A percentile compares a stretch with the other conserved stretches of the same genome.
These are phyloP conservation scores for Spergularia bocconei DNA, from an alignment of 148 eudicot species.

Conservation along the genomic window DNA sequence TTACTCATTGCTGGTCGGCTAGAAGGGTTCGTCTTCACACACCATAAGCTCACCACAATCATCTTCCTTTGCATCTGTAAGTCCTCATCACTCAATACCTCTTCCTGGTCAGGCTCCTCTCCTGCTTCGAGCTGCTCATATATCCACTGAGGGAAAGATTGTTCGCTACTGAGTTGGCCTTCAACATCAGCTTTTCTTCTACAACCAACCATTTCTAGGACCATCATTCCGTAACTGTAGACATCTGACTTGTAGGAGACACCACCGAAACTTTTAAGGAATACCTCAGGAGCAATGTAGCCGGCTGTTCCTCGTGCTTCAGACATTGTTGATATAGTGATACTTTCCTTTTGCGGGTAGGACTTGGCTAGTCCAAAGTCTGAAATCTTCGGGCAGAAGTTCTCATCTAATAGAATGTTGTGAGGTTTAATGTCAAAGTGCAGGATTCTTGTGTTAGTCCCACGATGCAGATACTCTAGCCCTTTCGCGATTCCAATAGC, in stretches of 20 bases:
- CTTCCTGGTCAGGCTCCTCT: slow-evolving; percentile 3
- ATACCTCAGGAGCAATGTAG: slow-evolving; percentile 36
- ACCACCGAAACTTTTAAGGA: slow-evolving; percentile 26
- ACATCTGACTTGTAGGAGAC: slow-evolving; percentile 33
- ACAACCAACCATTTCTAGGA: slow-evolving; percentile 31
- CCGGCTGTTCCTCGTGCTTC: slow-evolving; percentile 37
- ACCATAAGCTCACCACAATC: slow-evolving; percentile 48
- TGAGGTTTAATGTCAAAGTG: slow-evolving; percentile 46
- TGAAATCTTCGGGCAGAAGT: slow-evolving; percentile 38
- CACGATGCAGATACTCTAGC: slow-evolving; percentile 43
- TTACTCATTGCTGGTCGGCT: slow-evolving; percentile 40
- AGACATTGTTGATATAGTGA: slow-evolving; percentile 21
- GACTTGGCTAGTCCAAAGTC: slow-evolving; percentile 42
- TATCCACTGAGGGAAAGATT: slow-evolving; percentile 34
- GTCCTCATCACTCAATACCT: slow-evolving; percentile 18
- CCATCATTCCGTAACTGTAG: slow-evolving; percentile 31
- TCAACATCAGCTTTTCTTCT: slow-evolving; percentile 10
- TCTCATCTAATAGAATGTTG: slow-evolving; percentile 34
- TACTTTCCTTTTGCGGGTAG: slow-evolving; percentile 30
- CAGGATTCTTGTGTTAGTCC: slow-evolving; percentile 37
- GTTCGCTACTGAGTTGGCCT: neutral
- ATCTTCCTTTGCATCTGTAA: slow-evolving; percentile 35
- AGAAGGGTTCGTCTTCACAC: slow-evolving; percentile 44
- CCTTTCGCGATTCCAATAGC: slow-evolving; percentile 39
- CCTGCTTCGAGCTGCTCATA: slow-evolving; percentile 31